Percentiles rank a stretch among this genome's conserved stretches.
phyloP scores from a whole-genome alignment of 495 filamentous ascomycete genomes.

The Chaetomium cochliodes region DNA sequence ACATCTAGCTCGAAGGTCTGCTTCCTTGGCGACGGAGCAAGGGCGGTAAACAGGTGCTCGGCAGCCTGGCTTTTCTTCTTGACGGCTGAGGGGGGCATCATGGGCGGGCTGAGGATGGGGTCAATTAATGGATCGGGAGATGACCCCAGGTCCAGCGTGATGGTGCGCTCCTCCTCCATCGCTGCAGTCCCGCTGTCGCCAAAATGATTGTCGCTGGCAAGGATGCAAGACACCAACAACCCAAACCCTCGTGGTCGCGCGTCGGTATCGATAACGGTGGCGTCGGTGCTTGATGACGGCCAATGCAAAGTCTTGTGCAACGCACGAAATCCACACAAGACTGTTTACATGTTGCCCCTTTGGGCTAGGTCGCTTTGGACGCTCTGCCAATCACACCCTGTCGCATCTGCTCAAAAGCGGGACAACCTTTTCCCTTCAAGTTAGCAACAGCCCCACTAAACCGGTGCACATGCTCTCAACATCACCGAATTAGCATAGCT shows the following conservation, averaged over 20 bases:
- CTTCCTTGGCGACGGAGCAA: slow-evolving; percentile 48
- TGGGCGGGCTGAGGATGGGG: slow-evolving; percentile 26
- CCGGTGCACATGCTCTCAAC: background rate
- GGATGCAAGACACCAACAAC: background rate
- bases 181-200: slow-evolving; percentile 14
- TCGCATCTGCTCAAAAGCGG: background rate
- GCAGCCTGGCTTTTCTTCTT: slow-evolving; percentile 34
- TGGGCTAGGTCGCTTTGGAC: background rate
- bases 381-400: slow-evolving; percentile 18
- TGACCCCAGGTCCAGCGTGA: slow-evolving; percentile 43
- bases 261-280: slow-evolving; percentile 21
- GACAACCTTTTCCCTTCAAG: slow-evolving; percentile 15
- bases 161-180: slow-evolving; percentile 29
- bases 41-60: slow-evolving; percentile 31
- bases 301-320: slow-evolving; percentile 11
- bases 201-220: background rate
- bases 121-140: slow-evolving; percentile 52
- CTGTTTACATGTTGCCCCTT: slow-evolving; percentile 26
- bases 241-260: slow-evolving; percentile 9
- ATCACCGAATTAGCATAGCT: background rate
- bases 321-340: slow-evolving; percentile 12
- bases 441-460: background rate
- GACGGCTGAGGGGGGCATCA: slow-evolving; percentile 29
- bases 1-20: slow-evolving; percentile 56
- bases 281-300: slow-evolving; percentile 7